phyloP scores from a whole-genome alignment of 768 basidiomycete species.

The Gymnopilus junonius region DNA sequence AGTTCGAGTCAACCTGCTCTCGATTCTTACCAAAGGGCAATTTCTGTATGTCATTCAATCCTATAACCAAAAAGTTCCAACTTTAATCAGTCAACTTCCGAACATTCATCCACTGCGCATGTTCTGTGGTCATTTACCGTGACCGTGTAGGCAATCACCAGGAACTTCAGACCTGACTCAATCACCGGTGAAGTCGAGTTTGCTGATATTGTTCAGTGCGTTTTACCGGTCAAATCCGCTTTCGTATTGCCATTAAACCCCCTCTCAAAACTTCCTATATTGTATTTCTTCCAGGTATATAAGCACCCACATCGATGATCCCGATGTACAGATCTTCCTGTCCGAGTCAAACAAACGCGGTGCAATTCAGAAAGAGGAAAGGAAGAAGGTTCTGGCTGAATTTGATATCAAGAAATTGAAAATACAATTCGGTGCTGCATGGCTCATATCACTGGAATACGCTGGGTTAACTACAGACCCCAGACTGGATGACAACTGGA shows the following conservation, averaged over 20 bases:
- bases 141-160: neutral
- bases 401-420: constrained; percentile 5
- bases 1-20: neutral
- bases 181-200: constrained; percentile 6
- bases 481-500: neutral
- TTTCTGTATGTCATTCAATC: neutral
- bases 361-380: neutral
- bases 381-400: neutral
- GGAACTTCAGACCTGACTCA: constrained; percentile 7
- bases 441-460: constrained; percentile 8
- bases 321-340: constrained; percentile 4
- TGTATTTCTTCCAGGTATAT: constrained; percentile 3
- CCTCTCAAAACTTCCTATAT: neutral
- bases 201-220: constrained; percentile 3
- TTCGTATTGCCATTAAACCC: neutral
- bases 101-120: neutral
- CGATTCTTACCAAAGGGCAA: neutral
- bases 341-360: neutral
- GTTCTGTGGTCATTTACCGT: neutral
- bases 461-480: constrained; percentile 7
- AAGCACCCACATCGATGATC: constrained; percentile 5
- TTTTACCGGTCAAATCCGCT: neutral
- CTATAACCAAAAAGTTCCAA: neutral
- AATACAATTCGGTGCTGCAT: neutral
- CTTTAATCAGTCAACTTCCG: neutral